Conservation (phyloP, 202 grass and related monocot species). For the Musa balbisiana region DNA sequence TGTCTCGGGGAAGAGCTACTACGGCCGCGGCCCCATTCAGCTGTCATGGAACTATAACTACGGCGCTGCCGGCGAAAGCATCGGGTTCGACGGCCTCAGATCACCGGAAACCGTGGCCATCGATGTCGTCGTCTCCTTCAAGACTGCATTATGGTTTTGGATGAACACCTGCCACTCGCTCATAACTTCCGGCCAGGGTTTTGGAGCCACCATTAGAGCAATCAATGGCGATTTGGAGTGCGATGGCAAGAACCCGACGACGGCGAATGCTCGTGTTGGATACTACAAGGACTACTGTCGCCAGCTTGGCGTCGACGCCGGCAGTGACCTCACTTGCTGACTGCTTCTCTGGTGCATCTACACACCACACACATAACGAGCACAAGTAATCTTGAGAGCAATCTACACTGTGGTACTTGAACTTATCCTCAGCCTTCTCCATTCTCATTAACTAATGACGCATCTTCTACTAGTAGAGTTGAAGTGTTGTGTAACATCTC, state of each 20-base stretch:
- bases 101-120: constrained; percentile 60
- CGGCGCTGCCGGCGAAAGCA: constrained; percentile 54
- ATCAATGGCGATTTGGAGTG: constrained; percentile 68
- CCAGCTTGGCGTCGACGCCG: constrained; percentile 65
- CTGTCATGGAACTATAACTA: constrained; percentile 92
- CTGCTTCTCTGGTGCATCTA: too few species aligned
- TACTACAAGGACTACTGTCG: constrained; percentile 69
- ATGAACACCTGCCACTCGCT: constrained; percentile 41
- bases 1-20: constrained; percentile 61
- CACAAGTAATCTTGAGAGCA: too few species aligned
- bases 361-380: too few species aligned
- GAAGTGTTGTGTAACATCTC: too few species aligned
- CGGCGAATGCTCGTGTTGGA: constrained; percentile 38
- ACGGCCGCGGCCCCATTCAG: constrained; percentile 71
- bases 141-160: constrained; percentile 75
- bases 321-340: constrained; percentile 43
- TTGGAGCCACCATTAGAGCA: constrained; percentile 60
- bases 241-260: constrained; percentile 36
- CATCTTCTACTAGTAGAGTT: too few species aligned
- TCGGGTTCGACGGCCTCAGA: constrained; percentile 72
- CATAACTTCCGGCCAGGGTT: constrained; percentile 49
- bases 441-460: too few species aligned
- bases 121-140: constrained; percentile 57
- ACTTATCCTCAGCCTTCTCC: too few species aligned
- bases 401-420: too few species aligned